Evolutionary conservation across 306 rosid species (phyloP).

Genomic region (Fagus crenata): DNA sequence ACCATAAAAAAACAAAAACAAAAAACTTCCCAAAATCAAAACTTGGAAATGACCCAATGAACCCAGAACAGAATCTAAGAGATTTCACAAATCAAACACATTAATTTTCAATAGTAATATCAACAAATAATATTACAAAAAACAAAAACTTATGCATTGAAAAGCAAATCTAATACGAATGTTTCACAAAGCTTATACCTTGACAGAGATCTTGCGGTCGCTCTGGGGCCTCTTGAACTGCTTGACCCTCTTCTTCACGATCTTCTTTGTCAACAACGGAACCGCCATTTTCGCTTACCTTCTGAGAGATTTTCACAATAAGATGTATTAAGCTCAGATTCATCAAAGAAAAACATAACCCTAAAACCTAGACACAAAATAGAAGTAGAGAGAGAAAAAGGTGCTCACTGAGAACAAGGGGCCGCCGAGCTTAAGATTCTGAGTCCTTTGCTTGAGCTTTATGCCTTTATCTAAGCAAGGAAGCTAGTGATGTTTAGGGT

Average conservation of each 20-base stretch:
- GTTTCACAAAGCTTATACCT: constrained; percentile 40
- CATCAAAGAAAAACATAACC: background rate
- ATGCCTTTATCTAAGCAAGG: constrained; percentile 16
- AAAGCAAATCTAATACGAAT: background rate
- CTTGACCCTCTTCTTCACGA: constrained; percentile 84
- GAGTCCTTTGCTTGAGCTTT: background rate
- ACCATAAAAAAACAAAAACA: background rate
- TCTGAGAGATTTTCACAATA: background rate
- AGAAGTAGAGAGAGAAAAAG: background rate
- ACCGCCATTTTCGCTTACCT: constrained; percentile 58
- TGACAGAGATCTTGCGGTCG: constrained; percentile 74
- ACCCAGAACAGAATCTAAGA: background rate
- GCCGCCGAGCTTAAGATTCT: constrained; percentile 13
- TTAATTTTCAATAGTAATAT: too few relatives aligned
- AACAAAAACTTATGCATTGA: background rate
- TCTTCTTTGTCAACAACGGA: constrained; percentile 64
- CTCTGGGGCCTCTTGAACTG: constrained; percentile 75
- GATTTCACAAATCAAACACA: too few relatives aligned
- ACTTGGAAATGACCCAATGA: background rate
- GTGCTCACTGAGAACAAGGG: constrained; percentile 18
- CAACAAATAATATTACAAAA: too few relatives aligned
- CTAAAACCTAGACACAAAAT: background rate
- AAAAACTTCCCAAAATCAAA: background rate
- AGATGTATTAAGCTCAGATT: background rate
- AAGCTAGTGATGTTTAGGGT: constrained; percentile 12